Percentiles rank a stretch among this genome's conserved stretches.
Evolutionary conservation across 148 eudicot species (phyloP).

Genomic region (Rhododendron mucronatum): DNA sequence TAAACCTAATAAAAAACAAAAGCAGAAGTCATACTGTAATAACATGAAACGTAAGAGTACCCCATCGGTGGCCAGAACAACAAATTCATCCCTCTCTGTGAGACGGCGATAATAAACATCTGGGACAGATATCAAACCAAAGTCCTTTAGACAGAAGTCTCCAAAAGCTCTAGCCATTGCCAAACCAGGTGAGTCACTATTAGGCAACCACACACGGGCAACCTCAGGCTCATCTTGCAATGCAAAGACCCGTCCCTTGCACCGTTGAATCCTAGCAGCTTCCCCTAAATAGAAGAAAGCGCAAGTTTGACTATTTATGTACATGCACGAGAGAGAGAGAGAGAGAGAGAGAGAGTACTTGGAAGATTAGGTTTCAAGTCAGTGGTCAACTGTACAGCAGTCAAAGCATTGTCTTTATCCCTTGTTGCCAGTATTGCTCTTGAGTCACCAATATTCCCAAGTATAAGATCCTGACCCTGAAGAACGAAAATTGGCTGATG

Average conservation of each 20-base stretch:
- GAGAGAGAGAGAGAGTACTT: slow-evolving; percentile 29
- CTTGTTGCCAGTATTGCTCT: slow-evolving; percentile 82
- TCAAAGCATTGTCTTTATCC: slow-evolving; percentile 40
- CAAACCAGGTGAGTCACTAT: slow-evolving; percentile 66
- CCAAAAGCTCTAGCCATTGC: slow-evolving; percentile 97
- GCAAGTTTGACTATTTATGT: background rate
- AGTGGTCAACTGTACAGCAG: slow-evolving; percentile 61
- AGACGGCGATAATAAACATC: slow-evolving; percentile 59
- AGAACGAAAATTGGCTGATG: background rate
- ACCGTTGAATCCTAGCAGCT: slow-evolving; percentile 62
- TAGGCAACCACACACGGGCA: slow-evolving; percentile 81
- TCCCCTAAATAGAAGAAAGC: slow-evolving; percentile 44
- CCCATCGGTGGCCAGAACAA: slow-evolving; percentile 89
- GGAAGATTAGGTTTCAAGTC: slow-evolving; percentile 90
- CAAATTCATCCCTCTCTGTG: slow-evolving; percentile 52
- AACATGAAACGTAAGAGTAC: slow-evolving; percentile 35
- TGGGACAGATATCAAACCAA: slow-evolving; percentile 76
- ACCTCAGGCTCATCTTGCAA: slow-evolving; percentile 75
- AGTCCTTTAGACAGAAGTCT: slow-evolving; percentile 74
- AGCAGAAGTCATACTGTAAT: background rate
- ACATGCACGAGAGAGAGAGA: background rate
- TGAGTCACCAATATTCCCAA: slow-evolving; percentile 95
- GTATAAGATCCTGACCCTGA: slow-evolving; percentile 72
- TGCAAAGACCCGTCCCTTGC: slow-evolving; percentile 80
- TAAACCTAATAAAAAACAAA: background rate